These are phyloP conservation scores for Poterioochromonas sp. DNA, from an alignment of 352 stramenopile genomes.

Conservation along the genomic window DNA sequence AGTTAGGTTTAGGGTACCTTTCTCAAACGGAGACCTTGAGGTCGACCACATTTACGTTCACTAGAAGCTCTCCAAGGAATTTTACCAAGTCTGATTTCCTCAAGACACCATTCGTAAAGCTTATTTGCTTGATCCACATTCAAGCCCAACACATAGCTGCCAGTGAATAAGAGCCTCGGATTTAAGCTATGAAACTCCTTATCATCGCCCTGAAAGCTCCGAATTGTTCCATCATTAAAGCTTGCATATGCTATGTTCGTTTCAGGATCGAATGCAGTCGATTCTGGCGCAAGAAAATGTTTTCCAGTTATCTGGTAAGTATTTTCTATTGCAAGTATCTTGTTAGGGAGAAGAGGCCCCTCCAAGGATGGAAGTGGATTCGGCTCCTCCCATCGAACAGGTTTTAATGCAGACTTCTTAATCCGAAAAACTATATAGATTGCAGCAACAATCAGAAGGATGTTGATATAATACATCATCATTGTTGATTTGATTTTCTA, in stretches of 20 bases:
- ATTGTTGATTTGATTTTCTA: too few relatives aligned
- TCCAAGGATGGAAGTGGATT: neutral
- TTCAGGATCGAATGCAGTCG: neutral
- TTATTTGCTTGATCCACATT: neutral
- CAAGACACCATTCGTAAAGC: neutral
- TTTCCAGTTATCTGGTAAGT: neutral
- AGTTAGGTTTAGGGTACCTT: neutral
- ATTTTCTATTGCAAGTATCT: neutral
- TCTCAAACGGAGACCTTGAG: neutral
- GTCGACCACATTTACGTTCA: conserved; percentile 1
- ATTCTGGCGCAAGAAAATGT: neutral
- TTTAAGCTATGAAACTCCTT: too few relatives aligned
- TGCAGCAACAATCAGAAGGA: neutral
- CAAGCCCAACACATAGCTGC: neutral
- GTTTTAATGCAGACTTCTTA: neutral
- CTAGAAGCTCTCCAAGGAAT: neutral
- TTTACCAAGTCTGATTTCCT: neutral
- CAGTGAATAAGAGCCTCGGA: neutral
- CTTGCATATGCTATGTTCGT: neutral
- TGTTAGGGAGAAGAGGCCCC: neutral
- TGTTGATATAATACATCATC: neutral
- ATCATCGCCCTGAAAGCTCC: neutral
- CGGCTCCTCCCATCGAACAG: neutral
- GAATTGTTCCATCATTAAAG: neutral
- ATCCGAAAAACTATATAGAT: neutral